These are phyloP conservation scores for Gaultheria prostrata DNA, from an alignment of 148 eudicot species.

Conservation along the genomic window DNA sequence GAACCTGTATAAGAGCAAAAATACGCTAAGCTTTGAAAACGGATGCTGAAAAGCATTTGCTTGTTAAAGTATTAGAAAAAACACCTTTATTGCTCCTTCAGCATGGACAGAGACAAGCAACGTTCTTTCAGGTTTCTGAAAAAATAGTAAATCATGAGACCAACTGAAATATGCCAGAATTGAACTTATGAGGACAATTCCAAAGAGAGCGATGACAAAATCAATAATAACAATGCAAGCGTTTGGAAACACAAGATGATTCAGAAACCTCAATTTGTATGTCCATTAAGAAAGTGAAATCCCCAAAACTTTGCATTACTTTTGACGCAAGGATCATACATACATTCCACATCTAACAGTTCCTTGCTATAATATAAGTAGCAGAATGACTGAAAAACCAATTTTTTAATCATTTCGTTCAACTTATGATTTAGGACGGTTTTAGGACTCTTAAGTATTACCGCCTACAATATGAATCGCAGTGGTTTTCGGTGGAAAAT, in stretches of 20 bases:
- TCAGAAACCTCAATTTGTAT: background rate
- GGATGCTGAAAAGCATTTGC: background rate
- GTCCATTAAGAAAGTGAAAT: background rate
- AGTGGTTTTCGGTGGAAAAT: too few relatives aligned
- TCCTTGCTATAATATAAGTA: background rate
- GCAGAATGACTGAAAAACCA: background rate
- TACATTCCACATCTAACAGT: background rate
- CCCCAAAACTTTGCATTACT: background rate
- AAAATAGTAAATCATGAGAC: constrained; percentile 12
- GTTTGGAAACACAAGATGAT: background rate
- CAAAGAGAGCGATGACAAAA: background rate
- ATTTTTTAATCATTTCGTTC: background rate
- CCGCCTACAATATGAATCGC: too few relatives aligned
- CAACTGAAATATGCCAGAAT: background rate
- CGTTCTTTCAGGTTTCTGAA: constrained; percentile 76
- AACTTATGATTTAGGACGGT: background rate
- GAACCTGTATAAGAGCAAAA: constrained; percentile 52
- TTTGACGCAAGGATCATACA: constrained; percentile 3
- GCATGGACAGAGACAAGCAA: constrained; percentile 80
- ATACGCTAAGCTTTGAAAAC: constrained; percentile 6
- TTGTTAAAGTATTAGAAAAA: background rate
- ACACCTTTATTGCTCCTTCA: constrained; percentile 93
- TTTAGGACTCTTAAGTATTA: too few relatives aligned
- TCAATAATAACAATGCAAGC: background rate
- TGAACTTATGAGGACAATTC: background rate